Evolutionary conservation across 23 red algal genomes (phyloP).

Genomic region (Gracilaria domingensis): DNA sequence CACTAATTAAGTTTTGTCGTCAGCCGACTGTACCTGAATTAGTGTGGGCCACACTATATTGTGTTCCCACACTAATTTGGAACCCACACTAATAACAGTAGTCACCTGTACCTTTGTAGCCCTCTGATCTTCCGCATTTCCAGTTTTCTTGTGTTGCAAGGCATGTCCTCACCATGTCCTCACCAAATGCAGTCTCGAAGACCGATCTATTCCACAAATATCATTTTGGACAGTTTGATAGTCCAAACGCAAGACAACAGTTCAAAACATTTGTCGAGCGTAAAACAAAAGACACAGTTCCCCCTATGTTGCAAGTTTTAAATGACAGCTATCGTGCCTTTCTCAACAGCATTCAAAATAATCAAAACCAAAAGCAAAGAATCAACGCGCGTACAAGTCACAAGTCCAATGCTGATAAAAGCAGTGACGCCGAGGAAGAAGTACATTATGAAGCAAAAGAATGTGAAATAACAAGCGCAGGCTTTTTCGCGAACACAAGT

Average conservation of each 20-base stretch:
- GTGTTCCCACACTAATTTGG: too few relatives aligned
- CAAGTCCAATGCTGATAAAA: not conserved
- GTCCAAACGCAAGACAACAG: not conserved
- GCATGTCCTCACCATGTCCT: too few relatives aligned
- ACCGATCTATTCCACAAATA: not conserved
- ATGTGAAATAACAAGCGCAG: not conserved
- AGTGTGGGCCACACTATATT: too few relatives aligned
- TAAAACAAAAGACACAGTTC: not conserved
- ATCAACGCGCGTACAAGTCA: not conserved
- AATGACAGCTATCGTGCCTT: not conserved
- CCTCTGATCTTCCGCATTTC: too few relatives aligned
- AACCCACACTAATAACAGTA: too few relatives aligned
- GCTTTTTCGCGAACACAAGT: not conserved
- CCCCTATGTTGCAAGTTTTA: not conserved
- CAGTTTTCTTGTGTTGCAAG: too few relatives aligned
- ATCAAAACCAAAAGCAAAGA: not conserved
- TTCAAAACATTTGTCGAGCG: not conserved
- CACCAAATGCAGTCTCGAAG: not conserved
- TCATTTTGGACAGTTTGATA: conserved; percentile 1
- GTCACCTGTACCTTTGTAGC: too few relatives aligned
- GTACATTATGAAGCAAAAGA: not conserved
- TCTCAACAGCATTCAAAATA: not conserved
- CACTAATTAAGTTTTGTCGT: too few relatives aligned
- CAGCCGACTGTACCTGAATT: too few relatives aligned
- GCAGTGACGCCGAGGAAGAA: not conserved